phyloP scores from a whole-genome alignment of 2,329 filamentous ascomycete species.

The Apiospora koreana region DNA sequence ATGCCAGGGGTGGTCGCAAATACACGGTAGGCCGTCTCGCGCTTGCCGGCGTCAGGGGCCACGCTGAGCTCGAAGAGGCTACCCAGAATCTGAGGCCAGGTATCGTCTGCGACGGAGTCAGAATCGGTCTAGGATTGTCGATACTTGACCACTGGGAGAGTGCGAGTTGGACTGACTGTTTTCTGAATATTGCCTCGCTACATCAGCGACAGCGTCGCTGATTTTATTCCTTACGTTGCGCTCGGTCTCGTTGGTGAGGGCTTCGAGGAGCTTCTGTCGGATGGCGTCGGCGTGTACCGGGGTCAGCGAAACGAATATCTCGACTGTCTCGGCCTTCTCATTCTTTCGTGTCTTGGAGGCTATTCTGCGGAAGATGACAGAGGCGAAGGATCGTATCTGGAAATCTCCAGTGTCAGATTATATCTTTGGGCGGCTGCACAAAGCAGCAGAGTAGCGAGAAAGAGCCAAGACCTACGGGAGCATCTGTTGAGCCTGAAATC shows the following conservation, averaged over 20 bases:
- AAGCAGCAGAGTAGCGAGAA: not conserved
- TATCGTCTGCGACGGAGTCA: constrained; percentile 60
- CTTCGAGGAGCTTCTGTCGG: constrained; percentile 79
- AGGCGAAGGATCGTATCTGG: constrained; percentile 85
- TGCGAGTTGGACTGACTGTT: constrained; percentile 62
- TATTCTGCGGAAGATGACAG: constrained; percentile 93
- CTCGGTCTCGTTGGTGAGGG: constrained; percentile 71
- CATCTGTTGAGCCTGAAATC: constrained; percentile 74
- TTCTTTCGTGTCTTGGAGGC: constrained; percentile 85
- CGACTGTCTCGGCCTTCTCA: constrained; percentile 68
- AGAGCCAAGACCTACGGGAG: constrained; percentile 57
- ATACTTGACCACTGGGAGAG: not conserved
- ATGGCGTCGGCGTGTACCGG: constrained; percentile 76
- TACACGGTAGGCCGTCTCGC: constrained; percentile 92
- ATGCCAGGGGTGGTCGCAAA: constrained; percentile 94
- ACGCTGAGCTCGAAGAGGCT: constrained; percentile 90
- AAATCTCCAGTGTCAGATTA: not conserved
- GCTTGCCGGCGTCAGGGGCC: constrained; percentile 77
- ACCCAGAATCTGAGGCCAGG: constrained; percentile 87
- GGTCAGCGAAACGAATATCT: constrained; percentile 82
- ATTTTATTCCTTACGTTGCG: constrained; percentile 87
- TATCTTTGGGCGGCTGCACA: not conserved
- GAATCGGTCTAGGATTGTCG: constrained; percentile 7
- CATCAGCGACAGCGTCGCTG: constrained; percentile 94
- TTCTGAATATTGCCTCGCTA: constrained; percentile 93